Base-by-base conservation (phyloP, 2,329 filamentous ascomycete genomes). In the Alternaria gaisen region DNA sequence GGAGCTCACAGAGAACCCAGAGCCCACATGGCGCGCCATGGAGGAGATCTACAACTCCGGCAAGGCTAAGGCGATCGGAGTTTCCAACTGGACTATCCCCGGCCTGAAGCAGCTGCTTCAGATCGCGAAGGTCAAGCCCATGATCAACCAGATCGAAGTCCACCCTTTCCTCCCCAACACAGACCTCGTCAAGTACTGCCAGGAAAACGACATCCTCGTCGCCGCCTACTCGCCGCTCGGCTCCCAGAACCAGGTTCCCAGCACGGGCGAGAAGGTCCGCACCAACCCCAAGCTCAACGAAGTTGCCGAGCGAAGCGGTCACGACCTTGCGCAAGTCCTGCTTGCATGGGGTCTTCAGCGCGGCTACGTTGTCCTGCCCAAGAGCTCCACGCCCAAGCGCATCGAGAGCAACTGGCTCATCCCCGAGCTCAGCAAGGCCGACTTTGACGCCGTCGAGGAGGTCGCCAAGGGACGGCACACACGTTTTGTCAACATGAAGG, bases 311-410 rank as follows among this genome's bases (percentile, higher is more conserved):
- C 93, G 92, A 80, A 88, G 95, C 75, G 85, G 84, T 64, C 92
- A 91, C 81, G 87, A 88, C 10, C 88, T 91, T 61, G 90, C 91
- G 1, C 93, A 97, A 83, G 82, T 97, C n/a, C 77, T 97, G 74
- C 80, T 97, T 52, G 86, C 93, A 57, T 97, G 93, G 87, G 91
- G 91, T 65, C 78, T 97, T 78, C 90, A 95, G 80, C 92, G 92
- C 80, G 90, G 77, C n/a, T 79, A 76, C 56, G 76, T 72, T 12
- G 74, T 80, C 4, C 68, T 81, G 55, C 79, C 79, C 18, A 81
- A 81, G 73, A 80, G 78, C 68, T 80, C 79, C 12, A 80, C 78
- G 12, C 76, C 78, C 8, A 73, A 70, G 66, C 70, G 79, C 26
- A 80, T 81, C 44, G 71, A 75, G 59, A 90, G 87, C 80, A 92